phyloP scores from a whole-genome alignment of 2,329 filamentous ascomycete species.

The Fusarium kyushuense region DNA sequence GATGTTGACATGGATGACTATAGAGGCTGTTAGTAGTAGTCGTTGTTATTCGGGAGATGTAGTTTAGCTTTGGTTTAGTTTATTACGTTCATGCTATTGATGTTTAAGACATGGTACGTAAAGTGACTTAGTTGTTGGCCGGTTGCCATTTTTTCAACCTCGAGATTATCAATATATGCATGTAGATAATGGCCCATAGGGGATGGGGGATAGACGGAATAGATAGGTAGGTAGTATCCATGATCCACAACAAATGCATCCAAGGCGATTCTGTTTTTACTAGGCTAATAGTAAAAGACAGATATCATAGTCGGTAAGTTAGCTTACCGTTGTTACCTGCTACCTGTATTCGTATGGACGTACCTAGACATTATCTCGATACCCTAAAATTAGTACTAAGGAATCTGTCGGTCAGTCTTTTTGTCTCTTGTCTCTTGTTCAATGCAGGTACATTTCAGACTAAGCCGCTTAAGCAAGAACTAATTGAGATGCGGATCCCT shows the following conservation, averaged over 20 bases:
- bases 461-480: conserved; percentile 28
- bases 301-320: background rate
- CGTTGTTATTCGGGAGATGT: conserved; percentile 7
- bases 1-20: background rate
- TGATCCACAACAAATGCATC: conserved; percentile 3
- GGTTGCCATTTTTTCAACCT: conserved; percentile 8
- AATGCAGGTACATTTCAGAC: conserved; percentile 12
- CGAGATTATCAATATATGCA: conserved; percentile 17
- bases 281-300: conserved; percentile 4
- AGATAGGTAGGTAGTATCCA: background rate
- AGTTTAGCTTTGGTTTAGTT: background rate
- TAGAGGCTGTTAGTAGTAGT: background rate
- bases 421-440: background rate
- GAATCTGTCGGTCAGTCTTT: conserved; percentile 2
- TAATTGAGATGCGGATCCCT: conserved; percentile 29
- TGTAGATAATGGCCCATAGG: background rate
- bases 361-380: conserved; percentile 8
- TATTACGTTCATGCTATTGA: conserved; percentile 4
- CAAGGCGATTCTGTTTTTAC: background rate
- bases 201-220: background rate
- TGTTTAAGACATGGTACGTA: conserved; percentile 21
- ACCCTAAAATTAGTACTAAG: conserved; percentile 19
- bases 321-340: background rate
- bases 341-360: background rate
- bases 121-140: conserved; percentile 18